Evolutionary conservation across 2,329 filamentous ascomycete species (phyloP).

Genomic region (Colletotrichum euphorbiae): DNA sequence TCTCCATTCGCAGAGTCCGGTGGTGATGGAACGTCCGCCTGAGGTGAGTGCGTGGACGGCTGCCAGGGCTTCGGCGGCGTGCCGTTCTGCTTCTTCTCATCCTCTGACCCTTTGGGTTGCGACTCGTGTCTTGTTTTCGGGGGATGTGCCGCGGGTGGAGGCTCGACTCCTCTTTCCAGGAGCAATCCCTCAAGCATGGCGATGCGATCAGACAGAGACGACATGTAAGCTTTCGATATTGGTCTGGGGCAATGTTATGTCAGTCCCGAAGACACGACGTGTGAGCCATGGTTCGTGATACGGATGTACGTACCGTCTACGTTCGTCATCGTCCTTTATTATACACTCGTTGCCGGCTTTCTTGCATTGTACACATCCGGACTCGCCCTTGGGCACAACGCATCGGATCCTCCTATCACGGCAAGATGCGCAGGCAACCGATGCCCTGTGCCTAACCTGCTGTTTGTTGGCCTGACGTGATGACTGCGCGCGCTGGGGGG

Average conservation of each 20-base stretch:
- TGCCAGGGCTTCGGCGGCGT: slow-evolving; percentile 14
- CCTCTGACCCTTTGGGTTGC: slow-evolving; percentile 32
- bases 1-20: slow-evolving; percentile 51
- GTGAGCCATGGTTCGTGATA: neutral
- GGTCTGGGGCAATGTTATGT: slow-evolving; percentile 51
- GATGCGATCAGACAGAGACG: slow-evolving; percentile 66
- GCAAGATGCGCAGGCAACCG: slow-evolving; percentile 66
- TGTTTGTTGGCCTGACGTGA: slow-evolving; percentile 48
- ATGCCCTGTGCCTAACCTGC: slow-evolving; percentile 60
- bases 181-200: slow-evolving; percentile 64
- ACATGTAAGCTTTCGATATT: slow-evolving; percentile 69
- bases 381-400: slow-evolving; percentile 64
- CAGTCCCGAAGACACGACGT: neutral
- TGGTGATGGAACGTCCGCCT: slow-evolving; percentile 46
- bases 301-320: slow-evolving; percentile 56
- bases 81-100: slow-evolving; percentile 41
- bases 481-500: slow-evolving; percentile 46
- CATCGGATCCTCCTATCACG: slow-evolving; percentile 61
- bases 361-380: slow-evolving; percentile 64
- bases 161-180: slow-evolving; percentile 59
- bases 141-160: slow-evolving; percentile 64
- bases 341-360: slow-evolving; percentile 62
- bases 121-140: slow-evolving; percentile 61
- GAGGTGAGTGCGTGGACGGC: slow-evolving; percentile 33
- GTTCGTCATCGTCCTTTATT: slow-evolving; percentile 69